phyloP scores from a whole-genome alignment of 2,329 filamentous ascomycete genomes.

The Ophiostoma sp. region DNA sequence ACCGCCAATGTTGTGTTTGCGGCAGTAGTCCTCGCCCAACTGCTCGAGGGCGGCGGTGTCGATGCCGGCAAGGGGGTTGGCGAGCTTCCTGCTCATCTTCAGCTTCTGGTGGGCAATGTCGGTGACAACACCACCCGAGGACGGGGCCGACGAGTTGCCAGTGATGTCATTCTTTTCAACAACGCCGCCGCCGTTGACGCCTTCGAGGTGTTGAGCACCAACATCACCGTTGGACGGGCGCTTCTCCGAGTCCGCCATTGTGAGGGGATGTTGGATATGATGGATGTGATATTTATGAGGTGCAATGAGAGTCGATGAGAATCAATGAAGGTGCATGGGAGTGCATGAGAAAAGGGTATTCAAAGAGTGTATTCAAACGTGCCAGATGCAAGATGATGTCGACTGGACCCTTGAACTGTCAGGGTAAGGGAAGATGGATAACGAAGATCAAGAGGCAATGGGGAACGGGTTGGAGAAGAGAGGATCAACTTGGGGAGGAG shows the following conservation, averaged over 20 bases:
- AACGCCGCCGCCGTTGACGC: too few relatives aligned
- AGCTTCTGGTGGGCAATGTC: background rate
- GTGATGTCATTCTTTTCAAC: background rate
- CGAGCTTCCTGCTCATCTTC: constrained; percentile 31
- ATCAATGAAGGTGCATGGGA: background rate
- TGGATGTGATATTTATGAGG: background rate
- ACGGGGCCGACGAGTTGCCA: background rate
- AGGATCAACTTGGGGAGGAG: background rate
- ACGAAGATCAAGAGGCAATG: background rate
- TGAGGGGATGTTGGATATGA: background rate
- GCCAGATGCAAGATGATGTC: background rate
- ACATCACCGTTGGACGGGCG: constrained; percentile 2
- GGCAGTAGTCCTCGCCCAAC: constrained; percentile 49
- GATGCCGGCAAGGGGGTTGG: constrained; percentile 40
- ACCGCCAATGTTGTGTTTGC: constrained; percentile 51
- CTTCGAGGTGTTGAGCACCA: constrained; percentile 10
- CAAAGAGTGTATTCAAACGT: background rate
- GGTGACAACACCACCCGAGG: background rate
- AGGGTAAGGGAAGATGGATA: background rate
- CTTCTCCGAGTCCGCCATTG: constrained; percentile 13
- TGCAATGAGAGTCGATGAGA: too few relatives aligned
- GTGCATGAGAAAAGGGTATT: background rate
- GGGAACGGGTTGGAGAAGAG: background rate
- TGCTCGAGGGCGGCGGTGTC: constrained; percentile 44
- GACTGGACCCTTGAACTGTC: background rate